Percentiles rank a stretch among this genome's conserved stretches.
These are phyloP conservation scores for Moesziomyces aphidis DNA, from an alignment of 1,284 basidiomycete genomes.

Conservation along the genomic window DNA sequence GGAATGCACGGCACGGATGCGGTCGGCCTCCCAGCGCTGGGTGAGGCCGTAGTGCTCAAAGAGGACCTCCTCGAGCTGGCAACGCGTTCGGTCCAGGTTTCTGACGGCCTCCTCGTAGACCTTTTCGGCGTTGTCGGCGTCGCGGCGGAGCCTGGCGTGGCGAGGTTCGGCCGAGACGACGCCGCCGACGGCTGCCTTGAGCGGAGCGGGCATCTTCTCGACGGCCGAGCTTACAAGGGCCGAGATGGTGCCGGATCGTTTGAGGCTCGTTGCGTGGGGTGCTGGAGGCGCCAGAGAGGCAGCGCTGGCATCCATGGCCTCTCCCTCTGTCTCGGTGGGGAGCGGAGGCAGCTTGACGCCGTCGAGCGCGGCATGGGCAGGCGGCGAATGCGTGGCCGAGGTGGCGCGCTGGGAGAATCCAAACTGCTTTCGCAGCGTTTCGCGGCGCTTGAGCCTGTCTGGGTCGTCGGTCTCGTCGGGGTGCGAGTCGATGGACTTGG, in stretches of 20 bases:
- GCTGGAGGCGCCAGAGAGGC: background rate
- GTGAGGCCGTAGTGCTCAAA: slow-evolving; percentile 58
- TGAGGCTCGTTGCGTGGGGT: slow-evolving; percentile 25
- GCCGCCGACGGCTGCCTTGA: slow-evolving; percentile 59
- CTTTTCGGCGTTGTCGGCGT: slow-evolving; percentile 59
- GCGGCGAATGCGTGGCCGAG: slow-evolving; percentile 18
- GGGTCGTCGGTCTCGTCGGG: slow-evolving; percentile 32
- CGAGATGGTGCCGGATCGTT: slow-evolving; percentile 49
- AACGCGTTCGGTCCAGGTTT: slow-evolving; percentile 58
- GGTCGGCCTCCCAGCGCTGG: slow-evolving; percentile 62
- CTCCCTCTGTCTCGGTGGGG: slow-evolving; percentile 44
- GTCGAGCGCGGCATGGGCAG: slow-evolving; percentile 17
- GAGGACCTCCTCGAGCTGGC: slow-evolving; percentile 58
- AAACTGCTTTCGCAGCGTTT: slow-evolving; percentile 65
- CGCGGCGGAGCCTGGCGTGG: slow-evolving; percentile 58
- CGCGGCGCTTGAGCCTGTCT: slow-evolving; percentile 58
- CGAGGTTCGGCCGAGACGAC: slow-evolving; percentile 55
- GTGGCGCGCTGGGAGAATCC: slow-evolving; percentile 56
- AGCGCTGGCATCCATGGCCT: slow-evolving; percentile 9
- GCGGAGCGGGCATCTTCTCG: slow-evolving; percentile 54
- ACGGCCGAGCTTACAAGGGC: slow-evolving; percentile 58
- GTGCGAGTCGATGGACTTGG: slow-evolving; percentile 7
- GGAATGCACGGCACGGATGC: slow-evolving; percentile 58
- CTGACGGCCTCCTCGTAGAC: slow-evolving; percentile 56
- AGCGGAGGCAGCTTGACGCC: slow-evolving; percentile 44